Evolutionary conservation across 2,329 filamentous ascomycete genomes (phyloP), one percentile per base, ranked within the genome.

Genomic region (Penicillium sp.): DNA sequence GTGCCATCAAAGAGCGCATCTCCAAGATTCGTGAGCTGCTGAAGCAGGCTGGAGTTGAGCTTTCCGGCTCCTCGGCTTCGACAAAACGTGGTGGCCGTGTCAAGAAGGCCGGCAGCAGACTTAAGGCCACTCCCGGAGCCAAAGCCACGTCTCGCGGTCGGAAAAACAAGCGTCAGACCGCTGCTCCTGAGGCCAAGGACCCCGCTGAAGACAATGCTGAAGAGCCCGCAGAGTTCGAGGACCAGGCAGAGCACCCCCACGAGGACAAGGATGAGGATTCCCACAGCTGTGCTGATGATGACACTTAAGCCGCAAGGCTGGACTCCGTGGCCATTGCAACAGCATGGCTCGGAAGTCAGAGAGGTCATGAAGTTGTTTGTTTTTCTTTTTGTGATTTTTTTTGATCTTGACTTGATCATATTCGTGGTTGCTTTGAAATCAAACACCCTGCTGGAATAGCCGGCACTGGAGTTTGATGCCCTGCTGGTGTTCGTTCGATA

Each of bases 1-100:
- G 76, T 5, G 77, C 77, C 5, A 77, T 79, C 54, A 69, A 66
- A 3, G 76, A 79, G 54, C 73, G 75, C 3, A 66, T 79, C 1
- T 58, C 68, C 6, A 73, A 69, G n/a, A 76, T 79, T 55, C 73
- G 73, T 28, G 61, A 69, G 3, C 55, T 58, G 0, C 63, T 61
- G 20, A 70, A 67, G n/a, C 50, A 58, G 3, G 12, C 50, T 15
- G 41, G 5, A 5, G 22, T 22, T 6, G 17, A 8, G 14, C 7
- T 6, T 17, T 8, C 25, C 25, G 2, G 14, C 39, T 22, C 34
- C 1, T 20, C 41, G 12, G 6, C 34, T 3, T 11, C 39, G 1
- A 6, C 3, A 17, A 54, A 42, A 25, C 37, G 47, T 2, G 45
- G 54, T 28, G 25, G 25, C 12, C 50, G 51, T 22, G 20, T 10